phyloP scores from a whole-genome alignment of 441 rosid genomes.

The Pelargonium fulgidum region DNA sequence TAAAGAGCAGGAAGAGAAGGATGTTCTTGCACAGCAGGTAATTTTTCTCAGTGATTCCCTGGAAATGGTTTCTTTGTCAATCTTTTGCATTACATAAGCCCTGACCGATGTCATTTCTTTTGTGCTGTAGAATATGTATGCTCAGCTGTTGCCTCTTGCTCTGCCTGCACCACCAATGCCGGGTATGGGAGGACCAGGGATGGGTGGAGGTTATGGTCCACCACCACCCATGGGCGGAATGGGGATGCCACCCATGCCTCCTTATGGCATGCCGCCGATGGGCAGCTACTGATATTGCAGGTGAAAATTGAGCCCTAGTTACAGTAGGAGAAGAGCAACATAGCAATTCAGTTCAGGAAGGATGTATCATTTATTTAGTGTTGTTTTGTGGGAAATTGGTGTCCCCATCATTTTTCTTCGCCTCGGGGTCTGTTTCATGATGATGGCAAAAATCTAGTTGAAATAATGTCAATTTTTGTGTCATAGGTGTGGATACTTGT shows the following conservation, averaged over 20 bases:
- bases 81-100: background rate
- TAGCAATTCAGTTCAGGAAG: slow-evolving; percentile 8
- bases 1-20: slow-evolving; percentile 92
- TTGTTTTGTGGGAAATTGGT: too few relatives aligned
- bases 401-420: slow-evolving; percentile 12
- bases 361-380: background rate
- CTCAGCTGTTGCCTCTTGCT: slow-evolving; percentile 90
- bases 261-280: slow-evolving; percentile 95
- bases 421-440: too few relatives aligned
- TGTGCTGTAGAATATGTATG: slow-evolving; percentile 85
- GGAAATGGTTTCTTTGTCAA: background rate
- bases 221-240: slow-evolving; percentile 78
- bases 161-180: slow-evolving; percentile 98
- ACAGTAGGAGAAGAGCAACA: slow-evolving; percentile 8
- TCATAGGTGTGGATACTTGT: background rate
- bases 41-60: background rate
- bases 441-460: background rate
- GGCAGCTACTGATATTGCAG: slow-evolving; percentile 49
- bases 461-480: slow-evolving; percentile 9
- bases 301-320: slow-evolving; percentile 8
- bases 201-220: slow-evolving; percentile 61
- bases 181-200: slow-evolving; percentile 69
- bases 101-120: too few relatives aligned
- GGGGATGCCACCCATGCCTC: slow-evolving; percentile 95
- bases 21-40: slow-evolving; percentile 91